These are phyloP conservation scores for Arthrobotrys entomopaga DNA, from an alignment of 2,329 filamentous ascomycete genomes.

Conservation along the genomic window DNA sequence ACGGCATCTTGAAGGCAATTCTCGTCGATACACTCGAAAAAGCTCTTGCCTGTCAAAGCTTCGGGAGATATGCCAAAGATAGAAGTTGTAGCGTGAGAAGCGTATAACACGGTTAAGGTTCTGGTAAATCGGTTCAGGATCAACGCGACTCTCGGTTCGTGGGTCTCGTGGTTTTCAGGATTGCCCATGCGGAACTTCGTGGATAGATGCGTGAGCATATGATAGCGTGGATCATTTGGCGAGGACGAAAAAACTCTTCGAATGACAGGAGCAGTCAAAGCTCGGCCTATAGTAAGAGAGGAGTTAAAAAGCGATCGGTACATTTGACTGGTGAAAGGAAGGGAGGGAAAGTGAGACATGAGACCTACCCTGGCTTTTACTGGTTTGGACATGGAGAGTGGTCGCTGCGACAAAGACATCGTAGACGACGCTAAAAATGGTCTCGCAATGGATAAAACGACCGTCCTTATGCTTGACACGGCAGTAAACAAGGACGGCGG, in stretches of 20 bases:
- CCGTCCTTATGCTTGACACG: slow-evolving; percentile 75
- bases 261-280: slow-evolving; percentile 79
- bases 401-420: slow-evolving; percentile 87
- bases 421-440: slow-evolving; percentile 88
- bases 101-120: slow-evolving; percentile 85
- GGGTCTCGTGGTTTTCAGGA: slow-evolving; percentile 69
- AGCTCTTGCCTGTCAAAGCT: slow-evolving; percentile 78
- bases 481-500: slow-evolving; percentile 83
- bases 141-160: slow-evolving; percentile 83
- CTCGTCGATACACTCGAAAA: slow-evolving; percentile 86
- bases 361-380: slow-evolving; percentile 77
- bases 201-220: slow-evolving; percentile 87
- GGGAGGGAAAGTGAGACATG: no score
- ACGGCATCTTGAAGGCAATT: slow-evolving; percentile 80
- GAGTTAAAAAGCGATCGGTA: background rate
- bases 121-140: slow-evolving; percentile 88
- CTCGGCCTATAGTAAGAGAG: slow-evolving; percentile 70
- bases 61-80: slow-evolving; percentile 78
- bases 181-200: slow-evolving; percentile 73
- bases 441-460: slow-evolving; percentile 82
- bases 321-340: no score
- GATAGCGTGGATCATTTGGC: slow-evolving; percentile 82
- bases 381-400: slow-evolving; percentile 76
- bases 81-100: slow-evolving; percentile 78
- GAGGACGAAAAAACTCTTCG: slow-evolving; percentile 83